Conservation (phyloP, 345 rosid species). For the Iberis pinnata region DNA sequence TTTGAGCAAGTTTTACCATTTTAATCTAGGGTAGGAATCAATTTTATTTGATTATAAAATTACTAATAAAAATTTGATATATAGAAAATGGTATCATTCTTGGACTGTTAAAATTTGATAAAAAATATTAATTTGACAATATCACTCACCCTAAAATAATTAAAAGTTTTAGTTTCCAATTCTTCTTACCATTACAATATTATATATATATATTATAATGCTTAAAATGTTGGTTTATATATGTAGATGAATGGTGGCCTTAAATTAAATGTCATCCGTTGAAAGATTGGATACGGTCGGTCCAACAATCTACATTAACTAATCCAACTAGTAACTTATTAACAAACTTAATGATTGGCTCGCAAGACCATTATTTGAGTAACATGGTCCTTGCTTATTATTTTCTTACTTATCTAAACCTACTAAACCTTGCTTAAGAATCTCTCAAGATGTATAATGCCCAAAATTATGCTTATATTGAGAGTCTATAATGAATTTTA, state of each 20-base stretch:
- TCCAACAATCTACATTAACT: slow-evolving; percentile 28
- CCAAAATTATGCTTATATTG: not conserved
- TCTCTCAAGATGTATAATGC: not conserved
- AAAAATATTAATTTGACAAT: no score
- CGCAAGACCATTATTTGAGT: slow-evolving; percentile 27
- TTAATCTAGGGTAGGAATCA: no score
- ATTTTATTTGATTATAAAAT: no score
- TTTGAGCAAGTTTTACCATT: no score
- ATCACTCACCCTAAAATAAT: no score
- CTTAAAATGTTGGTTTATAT: not conserved
- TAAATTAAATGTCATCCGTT: slow-evolving; percentile 14
- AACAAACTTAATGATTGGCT: slow-evolving; percentile 32
- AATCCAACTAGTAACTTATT: slow-evolving; percentile 31
- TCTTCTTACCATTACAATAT: no score
- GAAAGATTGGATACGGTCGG: slow-evolving; percentile 26
- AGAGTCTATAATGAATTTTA: no score
- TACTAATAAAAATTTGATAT: no score
- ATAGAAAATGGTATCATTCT: no score
- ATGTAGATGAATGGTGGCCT: slow-evolving; percentile 17
- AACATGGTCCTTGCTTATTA: slow-evolving; percentile 28
- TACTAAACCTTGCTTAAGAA: slow-evolving; percentile 15
- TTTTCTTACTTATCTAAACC: slow-evolving; percentile 13
- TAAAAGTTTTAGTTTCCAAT: no score
- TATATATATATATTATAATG: not conserved
- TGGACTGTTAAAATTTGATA: no score